Evolutionary conservation across 2,329 filamentous ascomycete species (phyloP), one percentile per base, ranked within the genome.

Genomic region (Bretziella fagacearum): DNA sequence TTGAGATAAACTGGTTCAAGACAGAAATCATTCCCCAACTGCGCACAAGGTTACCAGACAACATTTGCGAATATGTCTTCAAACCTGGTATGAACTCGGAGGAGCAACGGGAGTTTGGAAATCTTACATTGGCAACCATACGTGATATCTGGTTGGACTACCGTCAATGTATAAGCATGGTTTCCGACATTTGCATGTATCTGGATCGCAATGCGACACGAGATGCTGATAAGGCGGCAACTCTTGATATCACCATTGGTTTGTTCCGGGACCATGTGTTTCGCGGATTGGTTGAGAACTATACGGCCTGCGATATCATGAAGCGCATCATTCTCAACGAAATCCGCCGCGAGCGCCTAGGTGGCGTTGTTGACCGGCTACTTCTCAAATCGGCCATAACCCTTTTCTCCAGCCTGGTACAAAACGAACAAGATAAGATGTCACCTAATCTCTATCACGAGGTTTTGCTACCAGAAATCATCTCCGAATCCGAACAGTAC

Each of bases 171-270:
- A 94, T 94, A 84, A 86, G 85, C 58, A 96, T 96, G 89, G 80
- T 85, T 44, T 86, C 87, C 3, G 91, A 96, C 60, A 85, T 96
- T 26, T 70, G 96, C 44, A 95, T 96, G 86, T 95, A 95, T 58
- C 84, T 98, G 69, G 89, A 98, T 59, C 81, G 86, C 43, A 79
- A 87, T 23, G 86, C 83, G 56, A 81, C 77, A 43, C 69, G 77
- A 29, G 85, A 93, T 52, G 56, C 63, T 4, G 74, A 78, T 51
- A 71, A 76, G 4, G 79, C 84, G 0, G 81, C 82, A 0, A 91
- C 95, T 47, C 95, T 87, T 58, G 74, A 80, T 11, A 76, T 81
- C 7, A 79, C 84, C 2, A 93, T 98, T 68, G 80, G 80, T 2
- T 68, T 95, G 2, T 98, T 93, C 61, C 78, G 89, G 30, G 84